Conservation (phyloP, 164 flowering plant genomes). For the Protea cynaroides region DNA sequence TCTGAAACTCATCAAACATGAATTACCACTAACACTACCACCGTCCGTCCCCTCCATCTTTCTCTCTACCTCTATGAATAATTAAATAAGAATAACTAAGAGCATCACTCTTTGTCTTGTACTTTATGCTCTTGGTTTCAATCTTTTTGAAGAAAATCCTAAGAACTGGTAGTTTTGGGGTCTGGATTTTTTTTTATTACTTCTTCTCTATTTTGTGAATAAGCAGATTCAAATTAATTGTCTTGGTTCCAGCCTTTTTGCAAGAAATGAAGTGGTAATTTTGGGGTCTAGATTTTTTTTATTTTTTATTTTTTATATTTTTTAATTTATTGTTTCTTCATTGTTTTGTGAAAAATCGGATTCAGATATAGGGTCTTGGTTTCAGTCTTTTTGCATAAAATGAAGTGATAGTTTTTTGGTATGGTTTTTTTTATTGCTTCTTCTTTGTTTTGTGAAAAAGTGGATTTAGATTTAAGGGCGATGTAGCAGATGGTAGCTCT, state of each 20-base stretch:
- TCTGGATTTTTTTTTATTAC: too few species aligned
- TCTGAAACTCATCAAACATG: constrained; percentile 57
- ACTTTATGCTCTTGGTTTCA: constrained; percentile 40
- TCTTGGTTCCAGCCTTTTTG: too few species aligned
- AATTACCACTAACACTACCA: constrained; percentile 30
- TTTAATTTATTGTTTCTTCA: too few species aligned
- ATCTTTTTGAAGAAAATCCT: constrained; percentile 53
- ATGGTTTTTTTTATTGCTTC: constrained; percentile 8
- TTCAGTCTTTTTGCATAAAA: too few species aligned
- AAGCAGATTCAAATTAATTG: too few species aligned
- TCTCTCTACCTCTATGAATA: constrained; percentile 3
- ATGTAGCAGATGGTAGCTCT: constrained; percentile 94
- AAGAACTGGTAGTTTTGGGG: too few species aligned
- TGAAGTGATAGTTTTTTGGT: constrained; percentile 14
- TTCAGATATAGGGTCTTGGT: too few species aligned
- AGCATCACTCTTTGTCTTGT: constrained; percentile 5
- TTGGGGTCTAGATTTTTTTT: too few species aligned
- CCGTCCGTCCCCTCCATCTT: constrained; percentile 37
- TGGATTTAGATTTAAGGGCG: constrained; percentile 36
- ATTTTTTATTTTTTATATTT: too few species aligned
- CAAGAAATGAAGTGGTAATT: too few species aligned
- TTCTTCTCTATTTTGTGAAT: too few species aligned
- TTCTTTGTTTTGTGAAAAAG: constrained; percentile 15
- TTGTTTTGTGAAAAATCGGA: too few species aligned
- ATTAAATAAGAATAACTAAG: background rate